Evolutionary conservation across 1,284 basidiomycete genomes (phyloP).

Genomic region (Moniliophthora roreri): DNA sequence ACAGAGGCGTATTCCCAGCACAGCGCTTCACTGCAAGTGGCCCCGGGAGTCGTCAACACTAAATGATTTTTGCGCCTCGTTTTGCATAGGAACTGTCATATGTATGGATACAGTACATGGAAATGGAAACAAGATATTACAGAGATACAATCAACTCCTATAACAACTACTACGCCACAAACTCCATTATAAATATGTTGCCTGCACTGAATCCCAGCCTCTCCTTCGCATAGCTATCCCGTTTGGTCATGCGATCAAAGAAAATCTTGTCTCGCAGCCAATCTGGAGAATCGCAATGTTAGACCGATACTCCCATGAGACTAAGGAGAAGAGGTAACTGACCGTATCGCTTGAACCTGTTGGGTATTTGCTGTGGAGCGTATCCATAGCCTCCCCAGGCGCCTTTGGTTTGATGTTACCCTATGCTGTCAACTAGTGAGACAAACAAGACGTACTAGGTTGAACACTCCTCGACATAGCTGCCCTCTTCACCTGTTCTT

Average conservation of each 20-base stretch:
- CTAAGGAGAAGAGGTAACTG: slow-evolving; percentile 25
- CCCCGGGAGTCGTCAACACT: too few relatives aligned
- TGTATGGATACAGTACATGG: too few relatives aligned
- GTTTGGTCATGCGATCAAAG: slow-evolving; percentile 63
- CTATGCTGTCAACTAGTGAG: too few relatives aligned
- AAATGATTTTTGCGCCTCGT: too few relatives aligned
- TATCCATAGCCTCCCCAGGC: slow-evolving; percentile 48
- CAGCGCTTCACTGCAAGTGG: too few relatives aligned
- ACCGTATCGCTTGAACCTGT: slow-evolving; percentile 60
- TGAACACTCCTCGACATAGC: slow-evolving; percentile 33
- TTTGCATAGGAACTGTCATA: too few relatives aligned
- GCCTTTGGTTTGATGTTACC: slow-evolving; percentile 18
- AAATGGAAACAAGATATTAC: too few relatives aligned
- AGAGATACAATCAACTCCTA: too few relatives aligned
- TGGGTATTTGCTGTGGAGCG: slow-evolving; percentile 37
- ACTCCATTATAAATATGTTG: slow-evolving; percentile 70
- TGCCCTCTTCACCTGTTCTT: slow-evolving; percentile 65
- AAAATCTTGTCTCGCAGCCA: slow-evolving; percentile 72
- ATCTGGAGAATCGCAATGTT: slow-evolving; percentile 38
- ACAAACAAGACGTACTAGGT: too few relatives aligned
- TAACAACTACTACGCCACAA: slow-evolving; percentile 10
- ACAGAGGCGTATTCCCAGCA: too few relatives aligned
- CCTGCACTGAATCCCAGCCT: slow-evolving; percentile 75
- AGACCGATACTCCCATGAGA: not conserved
- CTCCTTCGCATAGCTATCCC: slow-evolving; percentile 54